Evolutionary conservation across 306 rosid genomes (phyloP).

Genomic region (Datisca glomerata): DNA sequence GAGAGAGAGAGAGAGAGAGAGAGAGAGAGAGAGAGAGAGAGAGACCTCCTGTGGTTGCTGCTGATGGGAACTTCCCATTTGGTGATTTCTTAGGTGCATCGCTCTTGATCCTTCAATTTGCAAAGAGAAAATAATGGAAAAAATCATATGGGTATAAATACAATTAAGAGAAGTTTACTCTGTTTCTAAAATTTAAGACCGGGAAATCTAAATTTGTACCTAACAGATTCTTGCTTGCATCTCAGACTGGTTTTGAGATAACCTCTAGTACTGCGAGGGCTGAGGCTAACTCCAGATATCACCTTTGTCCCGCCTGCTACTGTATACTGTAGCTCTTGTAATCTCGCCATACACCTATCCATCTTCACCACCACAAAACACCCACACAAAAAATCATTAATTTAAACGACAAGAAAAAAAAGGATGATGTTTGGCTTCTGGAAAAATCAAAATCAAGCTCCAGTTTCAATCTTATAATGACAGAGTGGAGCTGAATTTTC

Average conservation of each 20-base stretch:
- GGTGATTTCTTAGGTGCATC: neutral
- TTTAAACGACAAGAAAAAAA: too few relatives aligned
- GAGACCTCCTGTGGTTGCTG: neutral
- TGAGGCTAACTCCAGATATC: conserved; percentile 70
- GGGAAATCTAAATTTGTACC: conserved; percentile 19
- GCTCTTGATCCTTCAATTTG: neutral
- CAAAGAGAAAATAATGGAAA: neutral
- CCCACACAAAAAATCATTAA: neutral
- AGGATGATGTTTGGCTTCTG: neutral
- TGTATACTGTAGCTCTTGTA: conserved; percentile 84
- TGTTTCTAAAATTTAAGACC: too few relatives aligned
- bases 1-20: neutral
- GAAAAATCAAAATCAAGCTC: neutral
- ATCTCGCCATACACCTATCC: conserved; percentile 78
- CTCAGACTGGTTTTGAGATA: conserved; percentile 82
- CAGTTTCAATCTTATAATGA: neutral
- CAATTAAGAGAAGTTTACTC: too few relatives aligned
- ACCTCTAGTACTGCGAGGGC: conserved; percentile 85
- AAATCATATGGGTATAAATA: too few relatives aligned
- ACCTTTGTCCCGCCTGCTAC: conserved; percentile 71
- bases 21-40: neutral
- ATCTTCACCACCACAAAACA: conserved; percentile 43
- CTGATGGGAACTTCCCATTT: neutral
- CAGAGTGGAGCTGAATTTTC: neutral
- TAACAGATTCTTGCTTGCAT: conserved; percentile 85